Conservation (phyloP, 495 filamentous ascomycete species). For the Aspergillus diversus region DNA sequence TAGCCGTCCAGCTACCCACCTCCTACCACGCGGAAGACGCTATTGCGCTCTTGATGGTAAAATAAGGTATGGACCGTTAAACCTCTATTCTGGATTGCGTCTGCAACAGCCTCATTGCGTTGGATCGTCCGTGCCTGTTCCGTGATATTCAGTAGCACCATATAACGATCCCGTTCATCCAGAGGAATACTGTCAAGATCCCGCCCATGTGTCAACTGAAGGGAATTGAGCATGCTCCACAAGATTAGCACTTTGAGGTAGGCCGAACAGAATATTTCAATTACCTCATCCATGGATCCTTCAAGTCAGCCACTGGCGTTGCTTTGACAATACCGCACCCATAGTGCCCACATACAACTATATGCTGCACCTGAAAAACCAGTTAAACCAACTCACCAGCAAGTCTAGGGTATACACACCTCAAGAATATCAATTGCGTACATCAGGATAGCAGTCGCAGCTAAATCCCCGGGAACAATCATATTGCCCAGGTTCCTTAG, state of each 20-base stretch:
- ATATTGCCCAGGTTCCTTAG: background rate
- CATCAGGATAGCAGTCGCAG: background rate
- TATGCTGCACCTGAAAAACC: background rate
- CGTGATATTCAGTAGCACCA: background rate
- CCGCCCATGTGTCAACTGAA: background rate
- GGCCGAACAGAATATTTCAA: background rate
- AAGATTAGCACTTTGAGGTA: background rate
- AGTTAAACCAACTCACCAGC: background rate
- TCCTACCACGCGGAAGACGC: background rate
- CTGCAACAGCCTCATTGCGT: background rate
- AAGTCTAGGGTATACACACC: background rate
- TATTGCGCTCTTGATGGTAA: background rate
- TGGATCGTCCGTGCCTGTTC: background rate
- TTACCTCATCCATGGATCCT: background rate
- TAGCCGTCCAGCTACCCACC: too few species aligned
- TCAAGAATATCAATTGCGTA: background rate
- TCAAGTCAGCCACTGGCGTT: background rate
- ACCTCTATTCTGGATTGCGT: background rate
- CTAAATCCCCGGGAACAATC: background rate
- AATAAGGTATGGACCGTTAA: background rate
- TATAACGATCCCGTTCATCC: background rate
- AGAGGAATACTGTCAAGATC: background rate
- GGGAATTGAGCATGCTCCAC: background rate
- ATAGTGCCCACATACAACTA: conserved; percentile 12
- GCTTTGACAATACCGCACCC: conserved; percentile 5